Evolutionary conservation across 169 alveolate genomes (phyloP).

Genomic region (Plasmodium reichenowi): DNA sequence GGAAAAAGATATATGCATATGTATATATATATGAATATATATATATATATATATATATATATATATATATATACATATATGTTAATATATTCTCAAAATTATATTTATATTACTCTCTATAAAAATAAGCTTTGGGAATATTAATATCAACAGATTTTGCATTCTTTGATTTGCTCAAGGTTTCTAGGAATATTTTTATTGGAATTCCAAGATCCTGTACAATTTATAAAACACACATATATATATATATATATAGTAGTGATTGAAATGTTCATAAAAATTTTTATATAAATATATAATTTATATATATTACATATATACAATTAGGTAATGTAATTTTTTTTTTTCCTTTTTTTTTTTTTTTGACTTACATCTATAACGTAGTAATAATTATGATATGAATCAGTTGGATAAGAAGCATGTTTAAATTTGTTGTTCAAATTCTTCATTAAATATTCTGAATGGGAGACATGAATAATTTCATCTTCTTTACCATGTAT

Average conservation of each 20-base stretch:
- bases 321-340: too few relatives aligned
- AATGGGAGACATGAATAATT: slow-evolving; percentile 86
- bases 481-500: slow-evolving; percentile 89
- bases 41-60: too few relatives aligned
- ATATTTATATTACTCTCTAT: slow-evolving; percentile 40
- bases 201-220: slow-evolving; percentile 61
- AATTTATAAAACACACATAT: background rate
- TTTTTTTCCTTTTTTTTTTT: background rate
- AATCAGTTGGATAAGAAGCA: slow-evolving; percentile 82
- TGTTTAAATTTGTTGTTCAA: slow-evolving; percentile 79
- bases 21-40: too few relatives aligned
- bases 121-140: slow-evolving; percentile 22
- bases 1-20: too few relatives aligned
- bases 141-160: slow-evolving; percentile 21
- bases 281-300: background rate
- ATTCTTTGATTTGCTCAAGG: slow-evolving; percentile 43
- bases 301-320: too few relatives aligned
- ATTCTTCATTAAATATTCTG: slow-evolving; percentile 84
- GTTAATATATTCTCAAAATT: background rate
- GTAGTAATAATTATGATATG: slow-evolving; percentile 84
- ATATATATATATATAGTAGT: background rate
- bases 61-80: too few relatives aligned
- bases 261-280: background rate
- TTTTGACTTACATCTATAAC: slow-evolving; percentile 79
- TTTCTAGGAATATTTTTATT: slow-evolving; percentile 33